Evolutionary conservation across 441 rosid species (phyloP), one percentile per base, ranked within the genome.

Genomic region (Erodium texanum): DNA sequence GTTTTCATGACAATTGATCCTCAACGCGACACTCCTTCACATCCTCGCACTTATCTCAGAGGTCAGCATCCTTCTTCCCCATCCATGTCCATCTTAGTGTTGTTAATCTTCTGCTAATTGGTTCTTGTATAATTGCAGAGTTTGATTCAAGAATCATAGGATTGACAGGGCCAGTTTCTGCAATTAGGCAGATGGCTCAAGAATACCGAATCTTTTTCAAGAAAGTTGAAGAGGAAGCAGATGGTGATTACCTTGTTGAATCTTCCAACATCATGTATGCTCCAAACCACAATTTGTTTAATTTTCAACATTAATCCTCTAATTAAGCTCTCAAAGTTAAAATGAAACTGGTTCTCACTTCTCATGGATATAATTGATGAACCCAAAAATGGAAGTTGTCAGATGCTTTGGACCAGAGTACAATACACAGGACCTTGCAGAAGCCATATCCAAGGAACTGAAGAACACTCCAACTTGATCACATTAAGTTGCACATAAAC

Each of bases 1-100:
- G 82, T 89, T 36, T 90, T 86, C 67, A 92, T 93, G 68, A 84
- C 96, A 10, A 83, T 93, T 36, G 97, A 93, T 83, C 98, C 98
- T 74, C 91, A 84, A 68, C 86, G 94, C 16, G 98, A 93, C 63
- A 82, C 82, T 24, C 85, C 88, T 67, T 75, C 84, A 8, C 98
- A 93, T 75, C 95, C 89, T 34, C 64, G 70, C 16, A 84, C 90
- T 45, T 93, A 90, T 80, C 88, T 93, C 62, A 80, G 80, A 85
- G 98, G 98, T 90, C 72, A 9, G 72, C 36, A 18, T 34, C 36
- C 3, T 68, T 27, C 23, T 48, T 66, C 36, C 6, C 6, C 36
- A n/a, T n/a, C n/a, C n/a, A n/a, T n/a, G n/a, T n/a, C n/a, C n/a
- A n/a, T n/a, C n/a, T n/a, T n/a, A n/a, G n/a, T n/a, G n/a, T n/a